phyloP scores from a whole-genome alignment of 1,284 basidiomycete genomes.

The Cerrena zonata region DNA sequence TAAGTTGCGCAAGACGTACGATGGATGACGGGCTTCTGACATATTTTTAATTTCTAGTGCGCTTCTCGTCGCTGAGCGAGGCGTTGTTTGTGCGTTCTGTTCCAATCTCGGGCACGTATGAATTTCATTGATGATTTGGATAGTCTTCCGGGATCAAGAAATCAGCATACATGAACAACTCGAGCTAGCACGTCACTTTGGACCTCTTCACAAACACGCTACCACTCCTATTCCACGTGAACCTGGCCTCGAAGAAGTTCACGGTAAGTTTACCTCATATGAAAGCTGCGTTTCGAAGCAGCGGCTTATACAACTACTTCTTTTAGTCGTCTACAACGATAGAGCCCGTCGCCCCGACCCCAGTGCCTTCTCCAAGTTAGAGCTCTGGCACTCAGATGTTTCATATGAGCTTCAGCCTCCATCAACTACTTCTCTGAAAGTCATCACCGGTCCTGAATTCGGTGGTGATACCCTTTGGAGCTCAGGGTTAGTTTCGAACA shows the following conservation, averaged over 20 bases:
- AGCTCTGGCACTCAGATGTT: constrained; percentile 82
- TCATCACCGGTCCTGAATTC: constrained; percentile 56
- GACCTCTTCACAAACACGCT: constrained; percentile 78
- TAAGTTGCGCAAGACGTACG: constrained; percentile 22
- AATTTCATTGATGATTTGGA: constrained; percentile 12
- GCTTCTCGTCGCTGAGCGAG: constrained; percentile 62
- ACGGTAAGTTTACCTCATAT: constrained; percentile 42
- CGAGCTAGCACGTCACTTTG: constrained; percentile 66
- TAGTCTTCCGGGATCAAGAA: constrained; percentile 71
- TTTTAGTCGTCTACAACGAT: constrained; percentile 64
- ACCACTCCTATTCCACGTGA: constrained; percentile 71
- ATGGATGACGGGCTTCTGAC: constrained; percentile 5
- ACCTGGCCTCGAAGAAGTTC: constrained; percentile 71
- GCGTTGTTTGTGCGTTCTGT: constrained; percentile 54
- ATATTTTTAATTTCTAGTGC: constrained; percentile 35
- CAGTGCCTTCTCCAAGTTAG: constrained; percentile 65
- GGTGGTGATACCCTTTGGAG: constrained; percentile 71
- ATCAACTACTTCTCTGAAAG: constrained; percentile 63
- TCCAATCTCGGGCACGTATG: neutral
- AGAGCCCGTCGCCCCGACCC: constrained; percentile 64
- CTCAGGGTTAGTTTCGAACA: constrained; percentile 45
- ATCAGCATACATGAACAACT: constrained; percentile 67
- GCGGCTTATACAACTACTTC: neutral
- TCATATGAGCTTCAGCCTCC: constrained; percentile 74
- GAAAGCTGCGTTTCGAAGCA: neutral